Evolutionary conservation across 306 rosid genomes (phyloP).

Genomic region (Canavalia ensiformis): DNA sequence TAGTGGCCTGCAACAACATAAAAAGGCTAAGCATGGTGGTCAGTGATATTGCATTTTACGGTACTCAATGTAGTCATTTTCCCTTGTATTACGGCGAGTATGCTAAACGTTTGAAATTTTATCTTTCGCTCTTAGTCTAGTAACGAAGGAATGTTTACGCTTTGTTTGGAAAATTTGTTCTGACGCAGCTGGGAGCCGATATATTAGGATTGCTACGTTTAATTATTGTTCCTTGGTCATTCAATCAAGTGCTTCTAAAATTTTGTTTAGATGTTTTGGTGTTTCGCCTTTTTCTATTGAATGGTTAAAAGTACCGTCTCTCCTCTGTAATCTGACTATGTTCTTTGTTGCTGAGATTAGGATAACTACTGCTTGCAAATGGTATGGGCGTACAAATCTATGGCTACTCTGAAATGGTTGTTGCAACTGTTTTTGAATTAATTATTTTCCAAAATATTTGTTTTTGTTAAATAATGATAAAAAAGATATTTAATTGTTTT

Average conservation of each 20-base stretch:
- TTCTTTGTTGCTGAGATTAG: too few relatives aligned
- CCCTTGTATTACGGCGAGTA: constrained; percentile 39
- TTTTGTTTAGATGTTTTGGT: not conserved
- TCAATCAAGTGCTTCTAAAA: not conserved
- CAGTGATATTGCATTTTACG: constrained; percentile 34
- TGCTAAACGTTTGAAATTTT: not conserved
- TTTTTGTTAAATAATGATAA: too few relatives aligned
- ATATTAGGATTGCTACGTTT: not conserved
- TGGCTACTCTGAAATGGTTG: too few relatives aligned
- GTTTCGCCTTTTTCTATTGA: not conserved
- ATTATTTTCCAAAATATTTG: too few relatives aligned
- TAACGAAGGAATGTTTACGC: too few relatives aligned
- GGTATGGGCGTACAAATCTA: not conserved
- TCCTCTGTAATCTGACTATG: too few relatives aligned
- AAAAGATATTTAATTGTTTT: too few relatives aligned
- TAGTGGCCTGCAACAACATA: constrained; percentile 66
- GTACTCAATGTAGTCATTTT: constrained; percentile 18
- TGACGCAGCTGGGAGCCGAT: not conserved
- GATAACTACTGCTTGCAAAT: not conserved
- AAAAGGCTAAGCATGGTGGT: constrained; percentile 69
- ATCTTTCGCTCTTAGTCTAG: constrained; percentile 19
- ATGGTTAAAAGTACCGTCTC: not conserved
- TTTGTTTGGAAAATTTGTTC: constrained; percentile 28
- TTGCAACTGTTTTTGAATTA: too few relatives aligned
- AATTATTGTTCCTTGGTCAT: not conserved